These are phyloP conservation scores for Sonneratia alba DNA, from an alignment of 345 rosid species.

Conservation along the genomic window DNA sequence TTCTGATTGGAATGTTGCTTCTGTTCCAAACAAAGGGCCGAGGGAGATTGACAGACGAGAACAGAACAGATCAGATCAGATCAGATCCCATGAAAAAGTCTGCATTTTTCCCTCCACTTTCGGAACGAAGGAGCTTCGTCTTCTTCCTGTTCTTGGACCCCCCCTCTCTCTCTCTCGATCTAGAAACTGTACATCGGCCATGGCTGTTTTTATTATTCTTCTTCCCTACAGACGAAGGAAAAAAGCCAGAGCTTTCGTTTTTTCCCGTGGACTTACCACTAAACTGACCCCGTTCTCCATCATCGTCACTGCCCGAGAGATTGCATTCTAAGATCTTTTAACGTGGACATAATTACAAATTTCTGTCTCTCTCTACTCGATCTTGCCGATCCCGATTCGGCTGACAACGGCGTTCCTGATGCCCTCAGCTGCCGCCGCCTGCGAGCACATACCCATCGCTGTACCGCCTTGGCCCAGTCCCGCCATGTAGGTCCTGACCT, in stretches of 20 bases:
- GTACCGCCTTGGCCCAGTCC: slow-evolving; percentile 36
- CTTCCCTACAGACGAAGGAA: neutral
- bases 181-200: slow-evolving; percentile 4
- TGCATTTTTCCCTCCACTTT: neutral
- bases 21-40: neutral
- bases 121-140: neutral
- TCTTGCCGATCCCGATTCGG: slow-evolving; percentile 50
- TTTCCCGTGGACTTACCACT: neutral
- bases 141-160: neutral
- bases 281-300: neutral
- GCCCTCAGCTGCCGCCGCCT: slow-evolving; percentile 40
- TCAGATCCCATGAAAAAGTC: neutral
- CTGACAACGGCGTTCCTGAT: slow-evolving; percentile 49
- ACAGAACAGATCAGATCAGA: neutral
- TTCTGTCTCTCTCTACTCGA: slow-evolving; percentile 22
- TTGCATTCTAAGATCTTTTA: neutral
- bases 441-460: slow-evolving; percentile 42
- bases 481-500: slow-evolving; percentile 77
- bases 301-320: neutral
- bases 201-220: neutral
- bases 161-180: neutral
- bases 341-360: neutral
- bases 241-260: neutral
- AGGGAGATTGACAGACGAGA: no score
- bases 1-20: neutral